These are phyloP conservation scores for Fusarium nurragi DNA, from an alignment of 2,329 filamentous ascomycete genomes.

Conservation along the genomic window DNA sequence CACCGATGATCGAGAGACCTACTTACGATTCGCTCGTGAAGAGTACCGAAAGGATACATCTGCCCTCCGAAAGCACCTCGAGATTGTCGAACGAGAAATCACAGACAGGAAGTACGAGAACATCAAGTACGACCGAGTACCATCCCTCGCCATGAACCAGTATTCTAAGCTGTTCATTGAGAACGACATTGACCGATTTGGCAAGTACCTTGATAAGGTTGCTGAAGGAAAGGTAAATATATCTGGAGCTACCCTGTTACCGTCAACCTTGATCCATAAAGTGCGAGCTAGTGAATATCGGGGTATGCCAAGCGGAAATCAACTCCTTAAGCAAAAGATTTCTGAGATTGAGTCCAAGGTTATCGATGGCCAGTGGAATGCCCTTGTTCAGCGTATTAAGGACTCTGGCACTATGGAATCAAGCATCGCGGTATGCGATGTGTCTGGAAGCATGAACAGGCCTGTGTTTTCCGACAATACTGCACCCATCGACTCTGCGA, in stretches of 20 bases:
- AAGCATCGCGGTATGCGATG: slow-evolving; percentile 67
- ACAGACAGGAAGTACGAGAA: slow-evolving; percentile 55
- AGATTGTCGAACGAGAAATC: slow-evolving; percentile 63
- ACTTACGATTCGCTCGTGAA: slow-evolving; percentile 64
- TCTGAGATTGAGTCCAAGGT: slow-evolving; percentile 50
- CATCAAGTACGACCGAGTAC: slow-evolving; percentile 67
- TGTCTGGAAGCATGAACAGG: slow-evolving; percentile 61
- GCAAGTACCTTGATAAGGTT: slow-evolving; percentile 59
- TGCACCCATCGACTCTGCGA: slow-evolving; percentile 60
- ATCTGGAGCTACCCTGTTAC: slow-evolving; percentile 65
- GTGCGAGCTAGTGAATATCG: not conserved
- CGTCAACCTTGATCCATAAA: slow-evolving; percentile 57
- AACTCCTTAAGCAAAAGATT: slow-evolving; percentile 45
- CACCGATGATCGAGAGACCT: slow-evolving; percentile 56
- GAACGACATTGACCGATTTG: slow-evolving; percentile 62
- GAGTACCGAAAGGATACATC: slow-evolving; percentile 62
- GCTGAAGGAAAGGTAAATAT: slow-evolving; percentile 59
- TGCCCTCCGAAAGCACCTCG: slow-evolving; percentile 61
- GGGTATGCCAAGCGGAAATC: not conserved
- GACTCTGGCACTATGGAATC: slow-evolving; percentile 63
- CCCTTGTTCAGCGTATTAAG: slow-evolving; percentile 65
- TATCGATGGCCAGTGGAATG: slow-evolving; percentile 63
- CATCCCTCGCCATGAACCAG: slow-evolving; percentile 65
- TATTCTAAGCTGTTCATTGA: slow-evolving; percentile 59
- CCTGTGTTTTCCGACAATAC: slow-evolving; percentile 57